These are phyloP conservation scores for Sugiyamaella americana DNA, from an alignment of 805 yeast species.

Conservation along the genomic window DNA sequence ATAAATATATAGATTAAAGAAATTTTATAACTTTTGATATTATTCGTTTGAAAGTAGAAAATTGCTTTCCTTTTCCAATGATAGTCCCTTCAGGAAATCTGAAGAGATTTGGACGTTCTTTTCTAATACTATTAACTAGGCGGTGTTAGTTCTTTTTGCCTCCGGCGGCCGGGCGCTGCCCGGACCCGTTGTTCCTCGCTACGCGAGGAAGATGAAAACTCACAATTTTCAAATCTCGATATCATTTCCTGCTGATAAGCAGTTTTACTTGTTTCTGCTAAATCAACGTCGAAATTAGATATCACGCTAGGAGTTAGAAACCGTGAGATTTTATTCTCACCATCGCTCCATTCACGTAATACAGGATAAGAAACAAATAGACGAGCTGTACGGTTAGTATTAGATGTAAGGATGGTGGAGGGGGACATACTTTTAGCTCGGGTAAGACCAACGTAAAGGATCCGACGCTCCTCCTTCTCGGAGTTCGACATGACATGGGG, in stretches of 20 bases:
- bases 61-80: background rate
- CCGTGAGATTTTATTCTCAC: background rate
- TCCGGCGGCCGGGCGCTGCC: too few species aligned
- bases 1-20: background rate
- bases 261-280: background rate
- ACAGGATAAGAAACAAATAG: constrained; percentile 6
- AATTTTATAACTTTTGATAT: background rate
- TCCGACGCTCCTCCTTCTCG: constrained; percentile 21
- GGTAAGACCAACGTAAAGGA: constrained; percentile 27
- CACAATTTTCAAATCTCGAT: background rate
- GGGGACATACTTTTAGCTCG: constrained; percentile 22
- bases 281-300: background rate
- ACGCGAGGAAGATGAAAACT: too few species aligned
- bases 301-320: constrained; percentile 2
- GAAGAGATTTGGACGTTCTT: background rate
- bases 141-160: background rate
- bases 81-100: background rate
- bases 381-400: background rate
- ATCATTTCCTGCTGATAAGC: background rate
- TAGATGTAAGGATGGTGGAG: background rate
- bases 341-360: constrained; percentile 1
- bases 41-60: background rate
- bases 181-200: background rate
- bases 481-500: constrained; percentile 9
- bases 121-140: background rate